Percentiles rank a stretch among this genome's conserved stretches.
Conservation (phyloP, 2,329 filamentous ascomycete species). For the Diplodia seriata region DNA sequence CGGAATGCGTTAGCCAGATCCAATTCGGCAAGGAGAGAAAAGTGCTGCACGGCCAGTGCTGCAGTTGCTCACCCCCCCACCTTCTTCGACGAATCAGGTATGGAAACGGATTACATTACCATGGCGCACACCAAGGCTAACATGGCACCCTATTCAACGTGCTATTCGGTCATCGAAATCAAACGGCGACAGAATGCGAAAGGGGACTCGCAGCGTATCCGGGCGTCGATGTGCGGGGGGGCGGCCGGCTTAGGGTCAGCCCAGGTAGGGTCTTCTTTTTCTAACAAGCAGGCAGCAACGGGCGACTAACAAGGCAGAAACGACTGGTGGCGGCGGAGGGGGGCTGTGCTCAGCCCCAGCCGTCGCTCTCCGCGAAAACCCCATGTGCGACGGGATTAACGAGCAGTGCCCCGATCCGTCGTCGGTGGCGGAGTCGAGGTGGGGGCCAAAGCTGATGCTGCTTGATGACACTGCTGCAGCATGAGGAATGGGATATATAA, state of each 20-base stretch:
- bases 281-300: slow-evolving; percentile 15
- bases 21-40: not conserved
- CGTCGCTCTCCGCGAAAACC: not conserved
- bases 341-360: not conserved
- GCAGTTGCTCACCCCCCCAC: not conserved
- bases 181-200: not conserved
- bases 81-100: not conserved
- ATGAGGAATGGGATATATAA: too few relatives aligned
- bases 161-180: not conserved
- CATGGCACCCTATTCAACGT: not conserved
- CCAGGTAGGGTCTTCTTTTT: not conserved
- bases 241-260: not conserved
- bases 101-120: slow-evolving; percentile 14
- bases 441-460: not conserved
- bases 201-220: not conserved
- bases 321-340: not conserved
- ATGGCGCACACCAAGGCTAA: slow-evolving; percentile 20
- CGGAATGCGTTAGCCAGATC: not conserved
- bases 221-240: not conserved
- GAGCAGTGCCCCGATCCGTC: not conserved
- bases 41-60: not conserved
- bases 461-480: too few relatives aligned
- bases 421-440: not conserved
- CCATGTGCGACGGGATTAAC: not conserved
- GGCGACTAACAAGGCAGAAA: not conserved